These are phyloP conservation scores for Capronia epimyces DNA, from an alignment of 2,329 filamentous ascomycete species.

Conservation along the genomic window DNA sequence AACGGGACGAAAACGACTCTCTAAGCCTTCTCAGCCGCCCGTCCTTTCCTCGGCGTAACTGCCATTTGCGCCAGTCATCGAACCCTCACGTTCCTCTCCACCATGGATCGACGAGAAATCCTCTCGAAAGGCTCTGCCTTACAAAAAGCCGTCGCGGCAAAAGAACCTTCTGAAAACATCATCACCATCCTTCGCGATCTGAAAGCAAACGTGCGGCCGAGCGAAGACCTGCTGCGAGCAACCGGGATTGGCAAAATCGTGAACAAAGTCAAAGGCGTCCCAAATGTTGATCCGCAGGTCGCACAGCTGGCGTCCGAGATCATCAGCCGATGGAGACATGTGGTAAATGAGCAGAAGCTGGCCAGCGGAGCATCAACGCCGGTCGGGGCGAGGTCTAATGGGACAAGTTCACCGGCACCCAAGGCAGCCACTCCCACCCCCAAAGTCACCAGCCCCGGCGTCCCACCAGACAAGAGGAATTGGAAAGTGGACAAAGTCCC, in stretches of 20 bases:
- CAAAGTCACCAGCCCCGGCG: slow-evolving; percentile 32
- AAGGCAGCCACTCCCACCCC: slow-evolving; percentile 41
- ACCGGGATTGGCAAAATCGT: slow-evolving; percentile 90
- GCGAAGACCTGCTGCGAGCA: slow-evolving; percentile 81
- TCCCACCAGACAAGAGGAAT: slow-evolving; percentile 68
- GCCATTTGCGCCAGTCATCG: not conserved
- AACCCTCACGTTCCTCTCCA: slow-evolving; percentile 19
- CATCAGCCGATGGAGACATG: slow-evolving; percentile 79
- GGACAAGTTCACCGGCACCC: slow-evolving; percentile 49
- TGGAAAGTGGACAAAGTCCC: slow-evolving; percentile 68
- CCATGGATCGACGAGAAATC: slow-evolving; percentile 78
- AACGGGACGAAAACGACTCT: not conserved
- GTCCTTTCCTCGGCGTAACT: not conserved
- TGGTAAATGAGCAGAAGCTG: slow-evolving; percentile 55
- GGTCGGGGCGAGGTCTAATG: slow-evolving; percentile 43
- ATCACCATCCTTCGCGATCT: slow-evolving; percentile 70
- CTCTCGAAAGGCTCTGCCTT: slow-evolving; percentile 70
- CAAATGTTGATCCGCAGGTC: slow-evolving; percentile 58
- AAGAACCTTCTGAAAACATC: slow-evolving; percentile 67
- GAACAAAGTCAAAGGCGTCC: slow-evolving; percentile 77
- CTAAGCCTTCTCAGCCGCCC: not conserved
- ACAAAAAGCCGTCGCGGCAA: slow-evolving; percentile 68
- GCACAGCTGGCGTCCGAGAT: slow-evolving; percentile 72
- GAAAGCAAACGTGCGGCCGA: slow-evolving; percentile 73
- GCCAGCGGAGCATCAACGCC: slow-evolving; percentile 27